Evolutionary conservation across 352 stramenopile genomes (phyloP), one percentile per base, ranked within the genome.

Genomic region (Phytophthora boehmeriae): DNA sequence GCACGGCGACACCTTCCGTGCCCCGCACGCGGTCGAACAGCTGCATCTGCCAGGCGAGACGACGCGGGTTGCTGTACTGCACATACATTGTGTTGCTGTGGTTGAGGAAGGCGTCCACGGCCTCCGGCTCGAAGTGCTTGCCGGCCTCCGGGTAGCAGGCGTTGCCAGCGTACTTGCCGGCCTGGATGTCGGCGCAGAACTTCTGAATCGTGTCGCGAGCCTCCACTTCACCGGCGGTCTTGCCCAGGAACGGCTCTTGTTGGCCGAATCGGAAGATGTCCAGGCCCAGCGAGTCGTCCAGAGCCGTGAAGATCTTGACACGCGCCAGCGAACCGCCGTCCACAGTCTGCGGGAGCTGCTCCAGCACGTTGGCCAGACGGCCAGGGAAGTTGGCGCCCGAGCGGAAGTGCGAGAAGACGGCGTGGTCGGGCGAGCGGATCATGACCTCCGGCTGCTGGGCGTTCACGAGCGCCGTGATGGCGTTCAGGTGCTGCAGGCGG

Each of bases 261-360:
- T 83, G 66, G 25, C 83, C 86, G 44, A 90, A 95, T 60, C 80
- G 83, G 68, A 97, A 97, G 34, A 96, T 88, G 58, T 96, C 86
- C 35, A 97, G 73, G 6, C 83, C 86, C 4, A 97, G 67, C 23
- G 80, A 92, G 47, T 93, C 83, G 54, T 97, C 89, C 6, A 90
- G 53, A 10, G 89, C 86, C 50, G 87, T 94, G 73, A 96, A 97
- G 65, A 96, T 92, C 80, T 97, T 96, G 69, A 97, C 89, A 62
- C 89, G 83, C n/a, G 85, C 78, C 13, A 95, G 74, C 50, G 86
- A 75, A 4, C 66, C 79, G 60, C 72, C 74, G 59, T 91, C 74
- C 19, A 90, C 76, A 30, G 68, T 76, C 60, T 83, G 84, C 36
- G 86, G 82, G 25, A 94, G 62, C 65, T 93, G 81, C 16, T 76